Evolutionary conservation across 1,284 basidiomycete genomes (phyloP), one percentile per base, ranked within the genome.

Genomic region (Omphalotus olearius): DNA sequence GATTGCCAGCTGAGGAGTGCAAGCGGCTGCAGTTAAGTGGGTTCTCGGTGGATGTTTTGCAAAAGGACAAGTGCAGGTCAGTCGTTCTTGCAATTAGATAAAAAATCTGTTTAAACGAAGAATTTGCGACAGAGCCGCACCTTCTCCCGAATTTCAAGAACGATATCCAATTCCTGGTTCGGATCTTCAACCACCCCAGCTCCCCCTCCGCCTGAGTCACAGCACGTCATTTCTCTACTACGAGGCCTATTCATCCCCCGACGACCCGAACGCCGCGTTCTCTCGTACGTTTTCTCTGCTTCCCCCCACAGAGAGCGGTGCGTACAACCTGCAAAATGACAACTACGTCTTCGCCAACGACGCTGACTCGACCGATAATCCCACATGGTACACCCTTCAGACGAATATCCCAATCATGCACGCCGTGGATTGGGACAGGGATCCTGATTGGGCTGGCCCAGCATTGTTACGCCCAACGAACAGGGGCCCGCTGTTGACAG

Each of bases 41-140:
- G 7, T 78, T 90, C 58, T 65, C 69, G 3, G 63, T 84, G 4
- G 73, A 82, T 46, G 57, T 88, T 14, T 64, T 77, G 42, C 88
- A 91, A 57, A 66, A 69, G 33, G 88, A 91, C 60, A 72, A 73
- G 50, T 83, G 76, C 65, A 75, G 83, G 87, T 88, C 59, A 49
- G 78, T 64, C 25, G 51, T 18, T 40, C 30, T 45, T 45, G 23
- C 5, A 28, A 28, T 18, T 6, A n/a, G 39, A 14, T 11, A 26
- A n/a, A 35, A 14, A 13, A 14, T 20, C 6, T 13, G 47, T 53
- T 18, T 45, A 39, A n/a, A 33, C 13, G 13, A 33, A 47, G 13
- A n/a, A 26, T 28, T 20, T 57, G 44, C 45, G 23, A 33, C 57
- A 85, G 83, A 56, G 65, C 65, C 23, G 59, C 64, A 11, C 64